These are phyloP conservation scores for Trametes punicea DNA, from an alignment of 768 basidiomycete species.

Conservation along the genomic window DNA sequence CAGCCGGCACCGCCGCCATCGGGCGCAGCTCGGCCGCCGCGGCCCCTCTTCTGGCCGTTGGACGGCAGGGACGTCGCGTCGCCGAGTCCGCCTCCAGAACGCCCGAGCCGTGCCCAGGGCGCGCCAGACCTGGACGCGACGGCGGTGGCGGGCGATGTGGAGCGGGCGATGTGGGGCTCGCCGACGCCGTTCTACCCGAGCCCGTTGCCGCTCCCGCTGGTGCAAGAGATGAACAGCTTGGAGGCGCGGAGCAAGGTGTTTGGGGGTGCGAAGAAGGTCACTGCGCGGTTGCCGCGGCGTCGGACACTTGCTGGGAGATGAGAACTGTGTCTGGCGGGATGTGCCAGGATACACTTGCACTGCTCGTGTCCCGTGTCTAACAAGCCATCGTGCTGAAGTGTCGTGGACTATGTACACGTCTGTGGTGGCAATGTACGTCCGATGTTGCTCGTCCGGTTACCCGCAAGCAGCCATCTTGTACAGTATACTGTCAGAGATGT, in stretches of 20 bases:
- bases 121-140: not conserved
- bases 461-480: too few relatives aligned
- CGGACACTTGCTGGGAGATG: constrained; percentile 5
- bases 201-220: constrained; percentile 19
- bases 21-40: not conserved
- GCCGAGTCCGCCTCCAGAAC: constrained; percentile 6
- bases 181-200: constrained; percentile 22
- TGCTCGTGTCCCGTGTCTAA: too few relatives aligned
- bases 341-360: too few relatives aligned
- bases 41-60: not conserved
- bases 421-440: too few relatives aligned
- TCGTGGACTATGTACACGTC: too few relatives aligned
- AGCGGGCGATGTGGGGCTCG: constrained; percentile 21
- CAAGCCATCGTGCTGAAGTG: too few relatives aligned
- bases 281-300: constrained; percentile 10
- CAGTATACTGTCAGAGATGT: too few relatives aligned
- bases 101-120: not conserved
- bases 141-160: not conserved
- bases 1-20: not conserved
- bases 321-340: too few relatives aligned
- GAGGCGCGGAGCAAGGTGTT: constrained; percentile 12
- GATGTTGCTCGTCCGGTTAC: too few relatives aligned
- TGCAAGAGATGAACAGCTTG: constrained; percentile 6
- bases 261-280: not conserved
- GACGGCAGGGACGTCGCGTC: not conserved